Evolutionary conservation across 345 rosid species (phyloP).

Genomic region (Dimocarpus longan): DNA sequence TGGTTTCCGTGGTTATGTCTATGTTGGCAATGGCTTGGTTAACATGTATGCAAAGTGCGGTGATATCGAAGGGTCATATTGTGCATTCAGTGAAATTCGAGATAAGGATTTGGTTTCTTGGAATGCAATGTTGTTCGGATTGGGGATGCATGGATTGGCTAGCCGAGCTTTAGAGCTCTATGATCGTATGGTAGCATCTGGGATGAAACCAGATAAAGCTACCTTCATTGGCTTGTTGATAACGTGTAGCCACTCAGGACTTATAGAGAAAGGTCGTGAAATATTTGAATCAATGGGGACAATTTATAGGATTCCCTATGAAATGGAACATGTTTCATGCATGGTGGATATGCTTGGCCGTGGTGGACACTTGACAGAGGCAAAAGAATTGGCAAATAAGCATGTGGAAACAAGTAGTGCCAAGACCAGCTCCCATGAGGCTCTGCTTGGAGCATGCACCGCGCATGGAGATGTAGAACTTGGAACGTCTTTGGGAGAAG

Average conservation of each 20-base stretch:
- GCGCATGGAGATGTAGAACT: constrained; percentile 41
- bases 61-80: constrained; percentile 48
- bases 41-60: constrained; percentile 87
- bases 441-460: constrained; percentile 68
- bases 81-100: constrained; percentile 52
- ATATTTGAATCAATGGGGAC: constrained; percentile 50
- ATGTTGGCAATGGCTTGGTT: constrained; percentile 69
- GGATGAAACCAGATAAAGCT: constrained; percentile 65
- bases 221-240: constrained; percentile 73
- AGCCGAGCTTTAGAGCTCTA: constrained; percentile 53
- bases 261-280: constrained; percentile 53
- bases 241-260: constrained; percentile 83
- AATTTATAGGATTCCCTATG: constrained; percentile 47
- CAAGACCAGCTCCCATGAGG: constrained; percentile 40
- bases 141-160: constrained; percentile 71
- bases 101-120: constrained; percentile 72
- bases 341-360: constrained; percentile 86
- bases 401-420: constrained; percentile 18
- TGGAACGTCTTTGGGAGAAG: constrained; percentile 49
- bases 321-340: constrained; percentile 65
- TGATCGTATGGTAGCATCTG: constrained; percentile 54
- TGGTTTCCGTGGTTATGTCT: constrained; percentile 58
- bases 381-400: constrained; percentile 45
- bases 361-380: constrained; percentile 59
- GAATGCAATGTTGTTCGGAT: constrained; percentile 74